A percentile compares a stretch with the other conserved stretches of the same genome.
phyloP scores from a whole-genome alignment of 345 rosid species.

The Firmiana major region DNA sequence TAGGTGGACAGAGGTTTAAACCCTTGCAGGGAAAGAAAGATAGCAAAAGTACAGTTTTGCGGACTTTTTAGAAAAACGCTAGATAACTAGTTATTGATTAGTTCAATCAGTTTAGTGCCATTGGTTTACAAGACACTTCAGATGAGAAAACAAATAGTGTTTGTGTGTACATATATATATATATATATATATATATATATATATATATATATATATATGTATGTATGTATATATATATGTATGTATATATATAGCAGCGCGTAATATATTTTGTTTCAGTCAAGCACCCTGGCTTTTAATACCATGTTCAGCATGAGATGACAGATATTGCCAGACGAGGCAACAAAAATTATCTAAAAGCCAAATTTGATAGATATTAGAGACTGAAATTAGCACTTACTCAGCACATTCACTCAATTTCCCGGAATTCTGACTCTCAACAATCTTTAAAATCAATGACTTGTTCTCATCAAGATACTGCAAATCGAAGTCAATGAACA shows the following conservation, averaged over 20 bases:
- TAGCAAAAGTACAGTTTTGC: neutral
- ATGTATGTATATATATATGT: too few relatives aligned
- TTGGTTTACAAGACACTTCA: too few relatives aligned
- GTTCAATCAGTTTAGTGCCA: neutral
- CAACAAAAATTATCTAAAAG: neutral
- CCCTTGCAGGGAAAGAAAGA: neutral
- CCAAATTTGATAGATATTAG: neutral
- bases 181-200: too few relatives aligned
- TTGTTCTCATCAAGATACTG: constrained; percentile 99
- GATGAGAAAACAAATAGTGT: too few relatives aligned
- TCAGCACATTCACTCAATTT: constrained; percentile 93
- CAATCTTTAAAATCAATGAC: constrained; percentile 99
- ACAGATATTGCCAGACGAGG: neutral
- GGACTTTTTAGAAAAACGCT: neutral
- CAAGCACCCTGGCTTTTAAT: neutral
- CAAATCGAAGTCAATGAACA: constrained; percentile 7
- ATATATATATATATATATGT: too few relatives aligned
- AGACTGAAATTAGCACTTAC: constrained; percentile 43
- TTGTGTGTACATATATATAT: too few relatives aligned
- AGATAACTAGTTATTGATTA: neutral
- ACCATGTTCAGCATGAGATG: neutral
- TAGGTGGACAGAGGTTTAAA: neutral
- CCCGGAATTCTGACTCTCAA: constrained; percentile 97
- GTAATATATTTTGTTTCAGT: too few relatives aligned
- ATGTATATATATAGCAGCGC: too few relatives aligned